These are phyloP conservation scores for Auriculariales sp. DNA, from an alignment of 768 basidiomycete genomes.

Conservation along the genomic window DNA sequence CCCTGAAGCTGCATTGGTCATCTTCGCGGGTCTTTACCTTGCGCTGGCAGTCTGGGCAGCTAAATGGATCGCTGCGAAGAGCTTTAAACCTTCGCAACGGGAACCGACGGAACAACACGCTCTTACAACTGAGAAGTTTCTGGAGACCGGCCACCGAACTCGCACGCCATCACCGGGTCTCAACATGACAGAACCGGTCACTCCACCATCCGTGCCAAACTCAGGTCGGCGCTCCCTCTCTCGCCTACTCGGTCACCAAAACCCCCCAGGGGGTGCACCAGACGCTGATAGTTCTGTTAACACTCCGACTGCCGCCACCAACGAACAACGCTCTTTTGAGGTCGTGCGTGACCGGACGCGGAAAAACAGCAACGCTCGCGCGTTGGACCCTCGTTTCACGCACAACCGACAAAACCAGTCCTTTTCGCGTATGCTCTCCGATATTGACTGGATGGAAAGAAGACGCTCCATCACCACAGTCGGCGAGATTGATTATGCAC, in stretches of 20 bases:
- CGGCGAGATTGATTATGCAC: conserved; percentile 58
- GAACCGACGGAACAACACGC: too few species aligned
- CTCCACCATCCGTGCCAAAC: background rate
- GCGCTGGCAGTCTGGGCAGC: too few species aligned
- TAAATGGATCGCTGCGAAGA: too few species aligned
- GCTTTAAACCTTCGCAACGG: too few species aligned
- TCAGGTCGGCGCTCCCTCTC: background rate
- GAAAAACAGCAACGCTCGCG: conserved; percentile 22
- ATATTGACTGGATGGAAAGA: conserved; percentile 67
- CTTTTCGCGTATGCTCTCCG: conserved; percentile 41
- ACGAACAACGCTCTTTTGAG: conserved; percentile 32
- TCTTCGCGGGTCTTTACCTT: background rate
- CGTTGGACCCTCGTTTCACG: background rate
- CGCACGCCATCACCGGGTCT: background rate
- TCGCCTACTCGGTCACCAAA: background rate
- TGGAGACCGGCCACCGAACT: background rate
- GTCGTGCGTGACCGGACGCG: conserved; percentile 40
- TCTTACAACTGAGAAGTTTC: background rate
- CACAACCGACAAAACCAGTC: conserved; percentile 3
- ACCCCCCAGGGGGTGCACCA: too few species aligned
- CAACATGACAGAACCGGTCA: background rate
- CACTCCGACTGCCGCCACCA: too few species aligned
- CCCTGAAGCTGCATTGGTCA: background rate
- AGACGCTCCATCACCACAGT: conserved; percentile 56
- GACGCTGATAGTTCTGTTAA: too few species aligned